Conservation (phyloP, 176 grass and related monocot species). For the Triticum turgidum region DNA sequence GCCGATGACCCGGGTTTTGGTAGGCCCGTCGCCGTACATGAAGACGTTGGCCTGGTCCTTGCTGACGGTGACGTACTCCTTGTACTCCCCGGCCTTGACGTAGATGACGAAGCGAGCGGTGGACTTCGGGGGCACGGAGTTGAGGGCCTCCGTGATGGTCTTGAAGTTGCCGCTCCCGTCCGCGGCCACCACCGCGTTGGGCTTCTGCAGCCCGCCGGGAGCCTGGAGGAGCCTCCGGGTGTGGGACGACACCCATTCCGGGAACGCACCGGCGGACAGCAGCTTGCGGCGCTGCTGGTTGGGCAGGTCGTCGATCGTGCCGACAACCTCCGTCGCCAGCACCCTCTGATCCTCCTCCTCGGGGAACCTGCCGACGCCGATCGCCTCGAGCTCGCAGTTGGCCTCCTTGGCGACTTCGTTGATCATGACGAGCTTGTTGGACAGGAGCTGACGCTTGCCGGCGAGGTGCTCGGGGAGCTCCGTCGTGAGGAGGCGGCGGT, state of each 20-base stretch:
- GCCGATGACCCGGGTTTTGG: constrained; percentile 47
- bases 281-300: neutral
- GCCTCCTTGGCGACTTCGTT: constrained; percentile 18
- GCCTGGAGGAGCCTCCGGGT: constrained; percentile 64
- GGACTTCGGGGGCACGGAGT: constrained; percentile 41
- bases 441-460: constrained; percentile 17
- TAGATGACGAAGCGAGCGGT: constrained; percentile 69
- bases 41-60: constrained; percentile 56
- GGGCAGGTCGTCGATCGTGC: constrained; percentile 44
- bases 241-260: constrained; percentile 49
- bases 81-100: constrained; percentile 86
- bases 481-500: constrained; percentile 32
- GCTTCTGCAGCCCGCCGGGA: constrained; percentile 16
- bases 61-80: constrained; percentile 63
- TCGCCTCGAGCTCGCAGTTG: constrained; percentile 38
- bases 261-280: constrained; percentile 2
- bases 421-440: constrained; percentile 21
- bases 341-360: constrained; percentile 13
- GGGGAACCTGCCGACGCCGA: neutral
- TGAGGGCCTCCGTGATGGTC: constrained; percentile 71
- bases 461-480: constrained; percentile 31
- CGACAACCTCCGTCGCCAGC: constrained; percentile 18
- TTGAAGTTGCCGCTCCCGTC: constrained; percentile 90
- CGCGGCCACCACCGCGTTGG: constrained; percentile 69
- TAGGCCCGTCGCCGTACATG: constrained; percentile 90